These are phyloP conservation scores for Chlorella sp. DNA, from an alignment of 139 green algal genomes.

Conservation along the genomic window DNA sequence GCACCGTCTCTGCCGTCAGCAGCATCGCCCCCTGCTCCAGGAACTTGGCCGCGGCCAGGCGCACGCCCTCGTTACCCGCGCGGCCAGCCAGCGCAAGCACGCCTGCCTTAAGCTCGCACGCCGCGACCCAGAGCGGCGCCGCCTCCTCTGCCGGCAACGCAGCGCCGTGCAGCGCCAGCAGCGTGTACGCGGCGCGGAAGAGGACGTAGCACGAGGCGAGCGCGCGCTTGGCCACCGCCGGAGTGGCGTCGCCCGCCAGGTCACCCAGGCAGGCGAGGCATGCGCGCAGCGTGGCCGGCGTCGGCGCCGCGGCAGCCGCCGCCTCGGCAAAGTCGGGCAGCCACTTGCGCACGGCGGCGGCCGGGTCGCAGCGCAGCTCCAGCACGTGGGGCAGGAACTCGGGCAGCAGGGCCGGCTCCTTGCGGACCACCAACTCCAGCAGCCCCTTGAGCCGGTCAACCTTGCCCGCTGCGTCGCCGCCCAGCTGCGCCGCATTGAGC, in stretches of 20 bases:
- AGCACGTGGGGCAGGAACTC: slow-evolving; percentile 46
- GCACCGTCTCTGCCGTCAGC: slow-evolving; percentile 44
- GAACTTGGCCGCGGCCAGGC: slow-evolving; percentile 43
- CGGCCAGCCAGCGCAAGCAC: slow-evolving; percentile 7
- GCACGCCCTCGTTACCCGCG: slow-evolving; percentile 20
- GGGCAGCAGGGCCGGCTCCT: slow-evolving; percentile 41
- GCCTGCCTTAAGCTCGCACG: slow-evolving; percentile 3
- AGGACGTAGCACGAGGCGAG: slow-evolving; percentile 9
- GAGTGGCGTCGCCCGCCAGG: slow-evolving; percentile 24
- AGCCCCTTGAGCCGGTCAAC: slow-evolving; percentile 45
- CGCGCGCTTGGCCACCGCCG: slow-evolving; percentile 20
- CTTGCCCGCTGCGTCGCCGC: slow-evolving; percentile 16
- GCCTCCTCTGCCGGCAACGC: not conserved
- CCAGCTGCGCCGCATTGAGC: slow-evolving; percentile 42
- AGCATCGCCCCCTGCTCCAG: slow-evolving; percentile 47
- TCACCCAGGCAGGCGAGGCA: not conserved
- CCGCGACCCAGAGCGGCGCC: slow-evolving; percentile 31
- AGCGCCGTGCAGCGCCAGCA: slow-evolving; percentile 1
- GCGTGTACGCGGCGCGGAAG: slow-evolving; percentile 11
- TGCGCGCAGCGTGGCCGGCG: slow-evolving; percentile 8
- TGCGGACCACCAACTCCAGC: slow-evolving; percentile 49
- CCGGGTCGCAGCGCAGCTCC: slow-evolving; percentile 46
- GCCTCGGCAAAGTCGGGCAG: slow-evolving; percentile 38
- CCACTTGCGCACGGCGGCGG: slow-evolving; percentile 31
- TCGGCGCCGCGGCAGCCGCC: slow-evolving; percentile 15